phyloP scores from a whole-genome alignment of 2,329 filamentous ascomycete genomes.

The Rhinocladiella mackenziei region DNA sequence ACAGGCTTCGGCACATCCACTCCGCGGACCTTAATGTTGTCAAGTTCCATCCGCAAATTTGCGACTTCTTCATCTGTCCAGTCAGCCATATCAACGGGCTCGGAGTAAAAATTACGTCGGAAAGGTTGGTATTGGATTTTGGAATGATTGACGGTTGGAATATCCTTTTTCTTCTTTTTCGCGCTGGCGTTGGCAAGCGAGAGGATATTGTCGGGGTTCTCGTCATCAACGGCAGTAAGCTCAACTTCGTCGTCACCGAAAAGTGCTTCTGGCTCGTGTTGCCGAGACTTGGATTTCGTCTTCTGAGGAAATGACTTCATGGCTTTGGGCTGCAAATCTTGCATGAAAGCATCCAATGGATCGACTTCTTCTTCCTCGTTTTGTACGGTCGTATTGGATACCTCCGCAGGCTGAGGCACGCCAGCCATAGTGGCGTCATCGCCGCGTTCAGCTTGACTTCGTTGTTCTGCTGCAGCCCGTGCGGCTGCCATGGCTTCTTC shows the following conservation, averaged over 20 bases:
- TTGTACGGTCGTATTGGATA: slow-evolving; percentile 42
- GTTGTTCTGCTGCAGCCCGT: slow-evolving; percentile 77
- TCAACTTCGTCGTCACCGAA: slow-evolving; percentile 75
- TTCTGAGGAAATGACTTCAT: slow-evolving; percentile 30
- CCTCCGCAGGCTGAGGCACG: slow-evolving; percentile 38
- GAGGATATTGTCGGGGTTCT: slow-evolving; percentile 61
- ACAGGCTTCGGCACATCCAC: slow-evolving; percentile 89
- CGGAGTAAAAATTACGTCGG: slow-evolving; percentile 90
- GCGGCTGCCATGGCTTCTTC: slow-evolving; percentile 84
- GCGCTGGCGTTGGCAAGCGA: slow-evolving; percentile 46
- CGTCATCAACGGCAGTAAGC: slow-evolving; percentile 57
- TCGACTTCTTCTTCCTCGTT: slow-evolving; percentile 67
- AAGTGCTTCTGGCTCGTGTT: slow-evolving; percentile 73
- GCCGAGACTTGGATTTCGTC: slow-evolving; percentile 46
- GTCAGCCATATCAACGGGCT: slow-evolving; percentile 75
- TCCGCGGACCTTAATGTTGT: slow-evolving; percentile 90
- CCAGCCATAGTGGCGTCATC: slow-evolving; percentile 36
- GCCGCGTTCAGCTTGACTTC: slow-evolving; percentile 44
- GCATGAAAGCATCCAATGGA: slow-evolving; percentile 97
- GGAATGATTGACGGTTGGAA: slow-evolving; percentile 79
- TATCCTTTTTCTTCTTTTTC: slow-evolving; percentile 81
- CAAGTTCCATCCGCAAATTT: slow-evolving; percentile 77
- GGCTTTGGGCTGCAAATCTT: slow-evolving; percentile 54
- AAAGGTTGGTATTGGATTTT: slow-evolving; percentile 83
- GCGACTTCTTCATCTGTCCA: slow-evolving; percentile 82